phyloP scores from a whole-genome alignment of 345 rosid species.

The Gossypium mustelinum region DNA sequence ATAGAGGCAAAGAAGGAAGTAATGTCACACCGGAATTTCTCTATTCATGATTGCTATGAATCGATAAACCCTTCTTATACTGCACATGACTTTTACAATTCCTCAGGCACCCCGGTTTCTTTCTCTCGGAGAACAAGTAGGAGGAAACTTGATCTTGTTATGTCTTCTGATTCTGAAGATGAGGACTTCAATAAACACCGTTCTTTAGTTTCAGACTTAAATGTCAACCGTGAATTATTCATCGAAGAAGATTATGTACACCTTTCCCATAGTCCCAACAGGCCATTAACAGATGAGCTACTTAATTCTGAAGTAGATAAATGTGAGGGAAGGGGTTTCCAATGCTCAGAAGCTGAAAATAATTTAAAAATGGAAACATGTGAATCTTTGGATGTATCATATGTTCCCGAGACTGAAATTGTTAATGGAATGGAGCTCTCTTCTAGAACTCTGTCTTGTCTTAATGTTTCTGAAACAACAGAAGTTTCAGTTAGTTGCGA shows the following conservation, averaged over 20 bases:
- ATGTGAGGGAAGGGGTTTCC: conserved; percentile 28
- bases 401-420: conserved; percentile 55
- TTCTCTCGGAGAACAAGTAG: conserved; percentile 32
- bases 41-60: conserved; percentile 40
- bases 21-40: conserved; percentile 60
- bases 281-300: conserved; percentile 29
- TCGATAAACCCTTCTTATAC: conserved; percentile 29
- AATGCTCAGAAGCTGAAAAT: conserved; percentile 31
- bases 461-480: conserved; percentile 35
- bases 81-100: conserved; percentile 32
- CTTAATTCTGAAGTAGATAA: conserved; percentile 27
- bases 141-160: conserved; percentile 46
- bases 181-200: conserved; percentile 32
- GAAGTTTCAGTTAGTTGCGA: conserved; percentile 47
- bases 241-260: conserved; percentile 27
- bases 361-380: conserved; percentile 28
- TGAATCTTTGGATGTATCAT: conserved; percentile 37
- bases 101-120: conserved; percentile 42
- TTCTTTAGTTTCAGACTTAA: conserved; percentile 23
- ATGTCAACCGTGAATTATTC: conserved; percentile 25
- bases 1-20: conserved; percentile 72
- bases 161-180: conserved; percentile 87
- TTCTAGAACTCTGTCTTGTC: conserved; percentile 37
- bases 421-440: conserved; percentile 41
- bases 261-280: conserved; percentile 28